A percentile compares a stretch with the other conserved stretches of the same genome.
Evolutionary conservation across 2,329 filamentous ascomycete genomes (phyloP).

Genomic region (Arthrobotrys iridis): DNA sequence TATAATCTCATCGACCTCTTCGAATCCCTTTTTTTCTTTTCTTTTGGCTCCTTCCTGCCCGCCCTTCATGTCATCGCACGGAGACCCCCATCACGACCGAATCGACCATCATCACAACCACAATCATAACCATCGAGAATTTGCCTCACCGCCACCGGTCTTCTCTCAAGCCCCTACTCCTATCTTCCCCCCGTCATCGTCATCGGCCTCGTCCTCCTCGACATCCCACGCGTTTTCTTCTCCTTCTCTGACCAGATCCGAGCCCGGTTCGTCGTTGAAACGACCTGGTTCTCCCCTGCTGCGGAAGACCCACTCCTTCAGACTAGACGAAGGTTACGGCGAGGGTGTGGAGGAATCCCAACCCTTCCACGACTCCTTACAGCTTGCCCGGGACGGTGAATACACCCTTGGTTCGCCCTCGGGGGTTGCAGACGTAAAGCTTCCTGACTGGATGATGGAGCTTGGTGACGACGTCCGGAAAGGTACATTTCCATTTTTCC

Average conservation of each 20-base stretch:
- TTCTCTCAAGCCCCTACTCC: background rate
- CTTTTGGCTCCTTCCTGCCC: background rate
- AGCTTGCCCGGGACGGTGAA: conserved; percentile 59
- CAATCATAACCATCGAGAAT: no score
- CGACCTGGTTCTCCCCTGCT: conserved; percentile 45
- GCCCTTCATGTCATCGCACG: conserved; percentile 51
- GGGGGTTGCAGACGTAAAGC: conserved; percentile 60
- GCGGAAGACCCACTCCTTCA: conserved; percentile 49
- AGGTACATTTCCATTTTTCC: conserved; percentile 62
- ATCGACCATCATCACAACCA: conserved; percentile 29
- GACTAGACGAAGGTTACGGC: conserved; percentile 53
- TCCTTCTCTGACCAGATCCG: conserved; percentile 15
- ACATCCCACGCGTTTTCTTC: background rate
- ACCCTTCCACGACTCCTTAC: conserved; percentile 33
- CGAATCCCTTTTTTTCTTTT: background rate
- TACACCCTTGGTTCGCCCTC: conserved; percentile 58
- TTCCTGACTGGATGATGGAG: conserved; percentile 68
- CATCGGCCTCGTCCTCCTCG: background rate
- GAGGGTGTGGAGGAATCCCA: conserved; percentile 46
- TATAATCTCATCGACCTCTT: background rate
- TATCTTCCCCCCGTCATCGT: background rate
- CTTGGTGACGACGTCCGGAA: conserved; percentile 68
- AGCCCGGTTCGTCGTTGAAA: conserved; percentile 32
- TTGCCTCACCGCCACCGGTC: background rate
- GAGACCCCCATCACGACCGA: conserved; percentile 45